phyloP scores from a whole-genome alignment of 2,329 filamentous ascomycete species.

The Exophiala phaeomuriformis region DNA sequence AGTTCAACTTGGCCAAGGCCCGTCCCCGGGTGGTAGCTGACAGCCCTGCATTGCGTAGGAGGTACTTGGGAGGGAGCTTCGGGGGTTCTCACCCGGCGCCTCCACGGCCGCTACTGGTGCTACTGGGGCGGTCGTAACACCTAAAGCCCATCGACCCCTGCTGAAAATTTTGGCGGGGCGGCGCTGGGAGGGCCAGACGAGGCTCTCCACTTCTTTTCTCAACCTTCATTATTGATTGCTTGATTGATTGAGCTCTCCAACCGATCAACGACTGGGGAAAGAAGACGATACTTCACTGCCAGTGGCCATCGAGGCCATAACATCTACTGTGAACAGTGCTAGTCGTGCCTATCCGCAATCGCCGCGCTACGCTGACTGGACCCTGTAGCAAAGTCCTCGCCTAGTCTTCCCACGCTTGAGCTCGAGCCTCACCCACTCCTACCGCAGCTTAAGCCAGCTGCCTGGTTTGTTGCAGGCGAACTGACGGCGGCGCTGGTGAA shows the following conservation, averaged over 20 bases:
- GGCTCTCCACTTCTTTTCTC: conserved; percentile 1
- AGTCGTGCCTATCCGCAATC: no score
- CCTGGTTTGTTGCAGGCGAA: background rate
- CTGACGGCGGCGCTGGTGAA: background rate
- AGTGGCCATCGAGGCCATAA: background rate
- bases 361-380: background rate
- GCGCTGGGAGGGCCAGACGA: background rate
- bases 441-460: background rate
- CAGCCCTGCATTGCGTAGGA: background rate
- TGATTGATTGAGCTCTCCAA: background rate
- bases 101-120: no score
- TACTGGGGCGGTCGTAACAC: no score
- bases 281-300: background rate
- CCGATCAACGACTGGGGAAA: background rate
- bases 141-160: background rate
- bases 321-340: no score
- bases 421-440: background rate
- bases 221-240: background rate
- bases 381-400: background rate
- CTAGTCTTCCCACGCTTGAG: background rate
- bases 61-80: background rate
- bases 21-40: background rate
- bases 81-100: background rate
- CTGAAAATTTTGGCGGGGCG: conserved; percentile 2
- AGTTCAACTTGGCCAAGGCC: background rate